These are phyloP conservation scores for Castanea mollissima DNA, from an alignment of 306 rosid species.

Conservation along the genomic window DNA sequence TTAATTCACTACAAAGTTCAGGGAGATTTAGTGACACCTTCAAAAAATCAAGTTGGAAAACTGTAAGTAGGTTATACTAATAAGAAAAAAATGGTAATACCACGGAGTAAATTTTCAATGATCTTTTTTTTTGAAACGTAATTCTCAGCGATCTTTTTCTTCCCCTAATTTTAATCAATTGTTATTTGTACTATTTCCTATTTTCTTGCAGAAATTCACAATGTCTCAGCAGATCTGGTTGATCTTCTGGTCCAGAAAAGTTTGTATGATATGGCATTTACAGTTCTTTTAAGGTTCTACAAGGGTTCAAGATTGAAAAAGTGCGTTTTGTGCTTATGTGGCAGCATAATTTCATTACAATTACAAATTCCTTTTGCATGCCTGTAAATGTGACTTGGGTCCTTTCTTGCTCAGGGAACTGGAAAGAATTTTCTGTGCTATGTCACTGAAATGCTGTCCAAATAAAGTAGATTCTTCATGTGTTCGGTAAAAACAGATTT, in stretches of 20 bases:
- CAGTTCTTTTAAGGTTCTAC: slow-evolving; percentile 72
- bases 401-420: slow-evolving; percentile 62
- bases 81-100: no score
- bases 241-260: slow-evolving; percentile 73
- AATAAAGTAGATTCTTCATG: slow-evolving; percentile 57
- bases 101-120: no score
- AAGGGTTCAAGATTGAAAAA: slow-evolving; percentile 80
- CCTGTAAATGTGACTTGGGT: slow-evolving; percentile 22
- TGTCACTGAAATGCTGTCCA: slow-evolving; percentile 75
- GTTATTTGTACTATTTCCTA: background rate
- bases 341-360: background rate
- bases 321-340: slow-evolving; percentile 30
- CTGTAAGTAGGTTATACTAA: no score
- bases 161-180: slow-evolving; percentile 2
- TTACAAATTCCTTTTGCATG: background rate
- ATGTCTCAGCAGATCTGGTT: slow-evolving; percentile 63
- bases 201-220: slow-evolving; percentile 48
- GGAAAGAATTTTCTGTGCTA: slow-evolving; percentile 67
- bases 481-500: slow-evolving; percentile 49
- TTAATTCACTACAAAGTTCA: no score
- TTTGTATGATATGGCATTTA: slow-evolving; percentile 74
- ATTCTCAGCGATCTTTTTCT: background rate
- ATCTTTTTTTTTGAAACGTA: no score
- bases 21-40: no score
- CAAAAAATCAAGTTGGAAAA: no score